These are phyloP conservation scores for Dactylonectria estremocensis DNA, from an alignment of 2,329 filamentous ascomycete species.

Conservation along the genomic window DNA sequence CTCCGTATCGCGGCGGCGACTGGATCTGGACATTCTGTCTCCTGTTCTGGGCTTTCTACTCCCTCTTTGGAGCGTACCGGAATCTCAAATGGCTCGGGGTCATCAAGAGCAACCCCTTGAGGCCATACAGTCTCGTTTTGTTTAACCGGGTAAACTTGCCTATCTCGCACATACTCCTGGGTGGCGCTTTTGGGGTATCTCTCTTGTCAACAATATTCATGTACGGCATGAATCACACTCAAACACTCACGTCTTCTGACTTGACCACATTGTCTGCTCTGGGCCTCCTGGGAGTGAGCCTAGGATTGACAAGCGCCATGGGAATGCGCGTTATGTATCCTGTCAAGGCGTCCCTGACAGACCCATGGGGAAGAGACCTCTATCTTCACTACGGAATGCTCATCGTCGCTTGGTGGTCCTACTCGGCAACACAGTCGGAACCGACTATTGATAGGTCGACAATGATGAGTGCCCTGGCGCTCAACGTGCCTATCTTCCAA, in stretches of 20 bases:
- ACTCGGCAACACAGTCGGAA: background rate
- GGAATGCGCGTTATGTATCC: constrained; percentile 20
- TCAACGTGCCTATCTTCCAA: constrained; percentile 41
- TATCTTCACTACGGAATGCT: constrained; percentile 37
- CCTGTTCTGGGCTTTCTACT: constrained; percentile 44
- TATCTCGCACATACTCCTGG: constrained; percentile 38
- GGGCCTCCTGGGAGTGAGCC: constrained; percentile 28
- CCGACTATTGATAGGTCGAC: constrained; percentile 3
- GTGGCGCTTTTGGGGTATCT: constrained; percentile 28
- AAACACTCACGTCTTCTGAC: constrained; percentile 22
- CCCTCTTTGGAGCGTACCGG: constrained; percentile 23
- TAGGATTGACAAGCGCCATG: constrained; percentile 38
- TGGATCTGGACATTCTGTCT: constrained; percentile 43
- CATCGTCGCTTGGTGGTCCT: constrained; percentile 15
- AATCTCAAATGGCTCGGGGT: constrained; percentile 40
- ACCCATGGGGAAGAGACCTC: constrained; percentile 40
- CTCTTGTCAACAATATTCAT: constrained; percentile 37
- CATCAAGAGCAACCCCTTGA: constrained; percentile 27
- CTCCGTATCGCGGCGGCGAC: constrained; percentile 39
- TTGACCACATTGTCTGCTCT: constrained; percentile 26
- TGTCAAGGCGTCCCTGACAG: constrained; percentile 12
- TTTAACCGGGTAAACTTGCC: constrained; percentile 29
- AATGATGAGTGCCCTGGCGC: constrained; percentile 33
- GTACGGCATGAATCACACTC: constrained; percentile 39
- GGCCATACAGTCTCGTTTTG: constrained; percentile 29